Base-by-base conservation (phyloP, 148 eudicot genomes). In the Tetragonia tetragonoides region DNA sequence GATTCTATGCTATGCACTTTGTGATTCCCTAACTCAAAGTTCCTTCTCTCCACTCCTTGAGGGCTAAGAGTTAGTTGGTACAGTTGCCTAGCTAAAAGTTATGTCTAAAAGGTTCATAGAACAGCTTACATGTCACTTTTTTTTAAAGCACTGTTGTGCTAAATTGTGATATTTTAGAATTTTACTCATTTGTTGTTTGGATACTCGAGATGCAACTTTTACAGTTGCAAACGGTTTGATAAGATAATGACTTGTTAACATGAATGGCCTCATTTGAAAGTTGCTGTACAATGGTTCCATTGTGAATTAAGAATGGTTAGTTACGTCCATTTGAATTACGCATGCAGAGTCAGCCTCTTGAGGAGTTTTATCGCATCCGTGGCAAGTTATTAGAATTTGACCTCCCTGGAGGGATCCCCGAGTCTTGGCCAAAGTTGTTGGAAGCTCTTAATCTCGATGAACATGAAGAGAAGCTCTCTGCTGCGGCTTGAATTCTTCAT, bases 381-480 rank as follows among this genome's bases (percentile, higher is more conserved):
- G 97, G 95, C 39, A 95, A 95, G 60, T 70, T 95, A 79, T 67
- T 95, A 70, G 97, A 93, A 83, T 95, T 95, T 71, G 88, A 91
- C 79, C 88, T 95, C 7, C 99, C 99, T 5, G 99, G 99, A 76
- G 99, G 99, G 51, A 93, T 95, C 86, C 97, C 95, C 1, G 98
- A 95, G 84, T 89, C 99, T 3, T 95, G 93, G 99, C 98, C 99
- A 2, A 95, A 89, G 80, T 82, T 95, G 84, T 86, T 95, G 75
- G 92, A 95, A 81, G 99, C 84, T 54, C 95, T 95, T 57, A 88
- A 89, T 70, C 97, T 95, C n/a, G 92, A 93, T 54, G 95, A 93
- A 44, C 86, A 85, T 0, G 98, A 93, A 73, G 94, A 93, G 77
- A 91, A 91, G 89, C 84, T 81, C 78, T 87, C 97, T 51, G 93